These are phyloP conservation scores for Chalciporus piperatus DNA, from an alignment of 768 basidiomycete genomes.

Conservation along the genomic window DNA sequence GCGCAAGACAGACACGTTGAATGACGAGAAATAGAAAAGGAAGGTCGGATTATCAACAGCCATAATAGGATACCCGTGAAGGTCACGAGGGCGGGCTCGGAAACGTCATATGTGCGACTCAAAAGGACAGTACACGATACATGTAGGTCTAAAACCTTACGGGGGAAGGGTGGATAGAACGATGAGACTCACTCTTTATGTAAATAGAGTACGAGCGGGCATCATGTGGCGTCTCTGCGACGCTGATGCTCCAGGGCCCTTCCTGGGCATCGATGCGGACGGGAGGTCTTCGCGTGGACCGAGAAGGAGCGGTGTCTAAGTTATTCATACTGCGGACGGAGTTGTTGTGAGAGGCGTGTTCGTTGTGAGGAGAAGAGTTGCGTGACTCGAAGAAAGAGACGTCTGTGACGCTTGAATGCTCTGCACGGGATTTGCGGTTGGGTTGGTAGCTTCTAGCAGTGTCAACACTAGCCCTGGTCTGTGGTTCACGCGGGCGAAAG, in stretches of 20 bases:
- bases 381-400: constrained; percentile 41
- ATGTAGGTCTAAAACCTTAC: constrained; percentile 14
- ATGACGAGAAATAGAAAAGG: constrained; percentile 15
- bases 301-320: constrained; percentile 42
- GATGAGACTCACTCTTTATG: constrained; percentile 73
- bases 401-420: constrained; percentile 39
- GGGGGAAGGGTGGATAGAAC: constrained; percentile 24
- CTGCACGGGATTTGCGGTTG: constrained; percentile 35
- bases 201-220: constrained; percentile 71
- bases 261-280: constrained; percentile 72
- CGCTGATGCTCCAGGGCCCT: constrained; percentile 84
- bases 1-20: constrained; percentile 12
- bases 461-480: constrained; percentile 45
- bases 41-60: constrained; percentile 11
- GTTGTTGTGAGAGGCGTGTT: constrained; percentile 31
- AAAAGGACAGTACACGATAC: constrained; percentile 19
- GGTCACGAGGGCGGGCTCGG: constrained; percentile 19
- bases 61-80: constrained; percentile 15
- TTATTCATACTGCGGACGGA: constrained; percentile 41
- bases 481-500: constrained; percentile 26
- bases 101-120: constrained; percentile 20
- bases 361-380: constrained; percentile 29
- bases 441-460: constrained; percentile 36
- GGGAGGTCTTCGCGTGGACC: constrained; percentile 44
- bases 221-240: constrained; percentile 81